A percentile compares a stretch with the other conserved stretches of the same genome.
These are phyloP conservation scores for Fusarium floridanum DNA, from an alignment of 2,329 filamentous ascomycete genomes.

Conservation along the genomic window DNA sequence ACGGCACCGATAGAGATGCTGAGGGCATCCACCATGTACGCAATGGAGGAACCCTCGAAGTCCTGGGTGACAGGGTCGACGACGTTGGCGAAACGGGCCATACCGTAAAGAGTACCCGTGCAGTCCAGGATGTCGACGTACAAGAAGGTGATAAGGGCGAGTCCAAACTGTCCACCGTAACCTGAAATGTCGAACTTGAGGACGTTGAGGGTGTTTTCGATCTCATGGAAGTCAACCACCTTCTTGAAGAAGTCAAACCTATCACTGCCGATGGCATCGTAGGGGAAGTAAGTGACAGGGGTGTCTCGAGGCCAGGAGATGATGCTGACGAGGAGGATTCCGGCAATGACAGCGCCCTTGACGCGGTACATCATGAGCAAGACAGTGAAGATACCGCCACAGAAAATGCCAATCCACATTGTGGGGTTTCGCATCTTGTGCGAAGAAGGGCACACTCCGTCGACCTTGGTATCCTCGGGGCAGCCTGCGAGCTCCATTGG, in stretches of 20 bases:
- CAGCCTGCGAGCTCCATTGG: slow-evolving; percentile 84
- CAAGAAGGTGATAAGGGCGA: slow-evolving; percentile 88
- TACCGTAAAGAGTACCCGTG: slow-evolving; percentile 89
- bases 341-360: slow-evolving; percentile 87
- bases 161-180: slow-evolving; percentile 81
- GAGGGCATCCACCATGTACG: slow-evolving; percentile 86
- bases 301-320: slow-evolving; percentile 89
- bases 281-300: slow-evolving; percentile 83
- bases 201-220: slow-evolving; percentile 75
- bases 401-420: slow-evolving; percentile 92
- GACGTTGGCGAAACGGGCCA: slow-evolving; percentile 85
- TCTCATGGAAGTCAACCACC: slow-evolving; percentile 86
- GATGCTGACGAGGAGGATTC: slow-evolving; percentile 86
- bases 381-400: slow-evolving; percentile 83
- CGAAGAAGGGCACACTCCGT: slow-evolving; percentile 67
- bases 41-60: slow-evolving; percentile 86
- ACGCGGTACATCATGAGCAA: slow-evolving; percentile 87
- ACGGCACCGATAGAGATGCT: slow-evolving; percentile 83
- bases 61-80: slow-evolving; percentile 87
- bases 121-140: slow-evolving; percentile 92
- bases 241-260: slow-evolving; percentile 89
- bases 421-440: slow-evolving; percentile 86
- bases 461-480: slow-evolving; percentile 53
- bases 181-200: slow-evolving; percentile 79
- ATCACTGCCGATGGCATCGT: slow-evolving; percentile 75